Base-by-base conservation (phyloP, 1,284 basidiomycete species). In the Fomes fomentarius region DNA sequence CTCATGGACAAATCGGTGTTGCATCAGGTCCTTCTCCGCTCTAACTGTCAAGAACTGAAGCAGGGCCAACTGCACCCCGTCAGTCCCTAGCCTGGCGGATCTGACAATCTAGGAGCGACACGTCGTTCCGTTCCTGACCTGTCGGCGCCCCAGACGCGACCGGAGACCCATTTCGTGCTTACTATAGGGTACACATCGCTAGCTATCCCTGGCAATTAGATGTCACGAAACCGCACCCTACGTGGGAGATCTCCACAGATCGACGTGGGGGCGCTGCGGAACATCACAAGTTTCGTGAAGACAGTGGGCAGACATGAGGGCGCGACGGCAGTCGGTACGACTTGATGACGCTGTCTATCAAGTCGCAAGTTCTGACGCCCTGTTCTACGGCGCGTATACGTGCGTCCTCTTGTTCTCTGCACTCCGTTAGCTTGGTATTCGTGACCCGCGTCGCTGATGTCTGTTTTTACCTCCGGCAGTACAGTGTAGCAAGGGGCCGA, bases 321-420 rank as follows among this genome's bases (percentile, higher is more conserved):
- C 25, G 31, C 21, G 22, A 26, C 22, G 30, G 50, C 43, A 52
- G 35, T 41, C 25, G 44, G 21, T 19, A 34, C 46, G 38, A 25
- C 45, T 31, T 48, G 40, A 54, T 57, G 58, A 52, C 46, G 31
- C 52, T 52, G 55, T 57, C 58, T n/a, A 57, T 25, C 39, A 22
- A 28, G 31, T 33, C n/a, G 21, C 39, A 28, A 42, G 11, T 21
- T 25, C 45, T 46, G 53, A 40, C 47, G 31, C 43, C 43, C 50
- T 45, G 12, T 37, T 26, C 14, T 15, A 31, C 24, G 28, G 44
- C 6, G 28, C 28, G 28, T 30, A 12, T 12, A 22, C 21, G 15
- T 30, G 30, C 19, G 33, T n/a, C 24, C 41, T 30, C 48, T 19
- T 41, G 51, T n/a, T 45, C 24, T 28, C 34, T 22, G 15, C 15